Evolutionary conservation across 1,284 basidiomycete species (phyloP).

Genomic region (Rhodotorula glutinis): DNA sequence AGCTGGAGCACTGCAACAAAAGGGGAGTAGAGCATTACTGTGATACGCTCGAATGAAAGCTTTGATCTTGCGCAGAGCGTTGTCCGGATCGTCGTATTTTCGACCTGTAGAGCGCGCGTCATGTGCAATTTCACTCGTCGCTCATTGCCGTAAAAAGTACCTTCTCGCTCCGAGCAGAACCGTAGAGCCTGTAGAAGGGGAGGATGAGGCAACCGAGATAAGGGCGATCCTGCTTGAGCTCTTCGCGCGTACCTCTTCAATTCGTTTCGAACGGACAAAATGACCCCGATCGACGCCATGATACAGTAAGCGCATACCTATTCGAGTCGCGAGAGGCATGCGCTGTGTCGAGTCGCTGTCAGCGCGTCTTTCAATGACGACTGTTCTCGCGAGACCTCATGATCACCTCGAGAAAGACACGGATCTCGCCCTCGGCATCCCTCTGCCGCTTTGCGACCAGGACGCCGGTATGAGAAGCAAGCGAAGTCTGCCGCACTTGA

Average conservation of each 20-base stretch:
- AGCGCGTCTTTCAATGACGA: not conserved
- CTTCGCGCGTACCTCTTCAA: slow-evolving; percentile 18
- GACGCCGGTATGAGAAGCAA: slow-evolving; percentile 1
- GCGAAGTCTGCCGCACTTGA: not conserved
- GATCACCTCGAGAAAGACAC: slow-evolving; percentile 16
- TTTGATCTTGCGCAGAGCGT: slow-evolving; percentile 56
- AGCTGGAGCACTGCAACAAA: too few species aligned
- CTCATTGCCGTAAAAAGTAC: not conserved
- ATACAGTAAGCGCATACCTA: slow-evolving; percentile 42
- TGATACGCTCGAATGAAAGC: slow-evolving; percentile 69
- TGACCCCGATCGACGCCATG: slow-evolving; percentile 8
- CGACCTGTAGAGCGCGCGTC: slow-evolving; percentile 46
- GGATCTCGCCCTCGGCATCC: not conserved
- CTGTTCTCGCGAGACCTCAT: too few species aligned
- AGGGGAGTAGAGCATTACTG: too few species aligned
- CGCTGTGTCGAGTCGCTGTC: slow-evolving; percentile 60
- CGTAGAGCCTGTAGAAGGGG: not conserved
- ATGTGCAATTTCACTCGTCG: not conserved
- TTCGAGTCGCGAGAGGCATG: slow-evolving; percentile 80
- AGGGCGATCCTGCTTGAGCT: too few species aligned
- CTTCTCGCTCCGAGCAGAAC: not conserved
- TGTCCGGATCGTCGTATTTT: slow-evolving; percentile 49
- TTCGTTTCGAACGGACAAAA: not conserved
- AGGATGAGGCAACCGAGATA: too few species aligned
- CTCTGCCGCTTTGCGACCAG: slow-evolving; percentile 13